Base-by-base conservation (phyloP, 192 early-diverging fungal genomes). In the Ramicandelaber brevisporus region DNA sequence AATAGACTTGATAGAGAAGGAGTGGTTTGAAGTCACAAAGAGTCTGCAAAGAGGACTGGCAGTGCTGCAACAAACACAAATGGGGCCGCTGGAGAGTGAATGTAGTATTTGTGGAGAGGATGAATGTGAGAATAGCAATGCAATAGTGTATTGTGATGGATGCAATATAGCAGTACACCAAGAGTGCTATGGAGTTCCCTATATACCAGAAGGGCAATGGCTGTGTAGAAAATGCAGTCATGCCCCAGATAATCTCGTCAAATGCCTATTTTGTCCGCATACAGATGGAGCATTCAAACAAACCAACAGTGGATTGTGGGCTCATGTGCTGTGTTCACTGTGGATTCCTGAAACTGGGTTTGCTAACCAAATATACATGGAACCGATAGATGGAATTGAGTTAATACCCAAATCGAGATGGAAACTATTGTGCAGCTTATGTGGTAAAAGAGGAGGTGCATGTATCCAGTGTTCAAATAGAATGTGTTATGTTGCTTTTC, bases 171-270 rank as follows among this genome's bases (percentile, higher is more conserved):
- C 89, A 2, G 93, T 99, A 5, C 93, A 99, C 58, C 93, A 99
- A 61, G 89, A 96, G 46, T 99, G 93, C 47, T 99, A 99, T 49
- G 93, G 93, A 13, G 70, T 99, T 23, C 90, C 93, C 1, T 96
- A 79, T 46, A 93, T 99, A 29, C 93, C 93, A 6, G 93, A 99
- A 59, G 93, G 90, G 6, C 90, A 92, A 48, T 99, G 93, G 93
- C 57, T 99, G 15, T 99, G 93, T 38, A 68, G 93, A 13, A 79
- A 77, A 32, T 99, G 93, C 56, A 96, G 93, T 80, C 52, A 95
- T 24, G 76, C 77, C 17, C 93, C 93, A 1, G 88, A 89, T 26
- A 65, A 60, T 31, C 70, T 75, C 26, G 78, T 86, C 6, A 45
- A 71, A 5, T 98, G 93, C 44, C 40, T 93, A 12, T 68, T 98